Evolutionary conservation across 2,329 filamentous ascomycete genomes (phyloP).

Genomic region (Phialophora verrucosa): DNA sequence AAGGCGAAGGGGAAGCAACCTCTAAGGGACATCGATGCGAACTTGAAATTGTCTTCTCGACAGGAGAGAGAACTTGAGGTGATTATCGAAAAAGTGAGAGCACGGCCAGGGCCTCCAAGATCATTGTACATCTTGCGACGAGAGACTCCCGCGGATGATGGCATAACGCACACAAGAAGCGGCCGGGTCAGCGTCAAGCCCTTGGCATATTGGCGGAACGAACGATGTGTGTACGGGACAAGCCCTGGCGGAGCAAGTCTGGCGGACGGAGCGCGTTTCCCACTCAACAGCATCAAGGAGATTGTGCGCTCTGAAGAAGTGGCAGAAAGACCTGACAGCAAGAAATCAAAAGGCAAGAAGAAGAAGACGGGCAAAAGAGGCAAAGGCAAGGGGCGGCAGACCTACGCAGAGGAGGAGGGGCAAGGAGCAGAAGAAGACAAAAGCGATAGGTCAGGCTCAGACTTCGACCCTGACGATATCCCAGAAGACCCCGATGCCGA

Average conservation of each 20-base stretch:
- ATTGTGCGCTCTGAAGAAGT: slow-evolving; percentile 75
- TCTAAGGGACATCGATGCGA: slow-evolving; percentile 38
- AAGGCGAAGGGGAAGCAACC: slow-evolving; percentile 42
- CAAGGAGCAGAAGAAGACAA: not conserved
- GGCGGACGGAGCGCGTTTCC: slow-evolving; percentile 59
- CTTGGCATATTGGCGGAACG: slow-evolving; percentile 84
- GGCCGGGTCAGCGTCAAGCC: slow-evolving; percentile 80
- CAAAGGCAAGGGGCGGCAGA: slow-evolving; percentile 30
- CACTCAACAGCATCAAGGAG: slow-evolving; percentile 75
- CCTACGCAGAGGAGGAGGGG: slow-evolving; percentile 18
- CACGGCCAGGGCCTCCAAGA: slow-evolving; percentile 54
- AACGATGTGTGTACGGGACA: slow-evolving; percentile 73
- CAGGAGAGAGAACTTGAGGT: slow-evolving; percentile 48
- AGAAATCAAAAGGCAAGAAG: slow-evolving; percentile 47
- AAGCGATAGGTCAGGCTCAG: slow-evolving; percentile 38
- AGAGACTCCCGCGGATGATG: slow-evolving; percentile 59
- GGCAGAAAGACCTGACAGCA: slow-evolving; percentile 46
- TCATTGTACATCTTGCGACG: slow-evolving; percentile 59
- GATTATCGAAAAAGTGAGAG: slow-evolving; percentile 52
- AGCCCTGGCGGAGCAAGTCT: slow-evolving; percentile 47
- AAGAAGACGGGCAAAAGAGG: slow-evolving; percentile 45
- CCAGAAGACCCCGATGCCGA: slow-evolving; percentile 45
- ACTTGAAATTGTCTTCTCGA: slow-evolving; percentile 42
- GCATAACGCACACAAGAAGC: slow-evolving; percentile 71
- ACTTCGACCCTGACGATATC: slow-evolving; percentile 48